Evolutionary conservation across 441 rosid species (phyloP), one percentile per base, ranked within the genome.

Genomic region (Mallotus repandus): DNA sequence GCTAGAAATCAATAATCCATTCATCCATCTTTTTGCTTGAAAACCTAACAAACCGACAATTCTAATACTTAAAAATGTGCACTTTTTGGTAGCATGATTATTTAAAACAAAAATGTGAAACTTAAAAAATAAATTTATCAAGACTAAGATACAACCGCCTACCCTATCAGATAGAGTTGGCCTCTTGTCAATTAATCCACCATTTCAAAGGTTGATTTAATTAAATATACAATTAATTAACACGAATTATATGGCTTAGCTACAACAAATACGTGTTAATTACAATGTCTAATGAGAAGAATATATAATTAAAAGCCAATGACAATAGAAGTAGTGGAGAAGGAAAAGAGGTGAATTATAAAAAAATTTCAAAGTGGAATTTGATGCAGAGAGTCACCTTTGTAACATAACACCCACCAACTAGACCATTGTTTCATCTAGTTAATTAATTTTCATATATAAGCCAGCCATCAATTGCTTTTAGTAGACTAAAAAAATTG

Each of bases 291-390:
- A 29, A 66, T 9, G 9, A 72, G 11, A 14, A 50, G 9, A 35
- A n/a, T n/a, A n/a, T n/a, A 7, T 22, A 52, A 54, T 10, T 22
- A 32, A 29, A 53, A 62, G 56, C 66, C 29, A 64, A 12, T 14
- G 15, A 32, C 22, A 8, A 21, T 52, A 22, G 1, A 50, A 72
- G 59, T 53, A 53, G 63, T 21, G 73, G 48, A 45, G 50, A 9
- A 4, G 4, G 25, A 32, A 11, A 22, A 57, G 61, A 43, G 18
- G 21, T 18, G 0, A 25, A 71, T 6, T 46, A 16, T 48, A 60
- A 75, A 58, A 52, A 29, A 54, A 45, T 4, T 52, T 4, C 64
- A 55, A 76, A 76, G 79, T 76, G 79, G 79, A 70, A 52, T 35
- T 76, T 70, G 75, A 70, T 57, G 79, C 11, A 16, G 74, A 70